These are phyloP conservation scores for Choanephora cucurbitarum DNA, from an alignment of 371 early-diverging fungal genomes.

Conservation along the genomic window DNA sequence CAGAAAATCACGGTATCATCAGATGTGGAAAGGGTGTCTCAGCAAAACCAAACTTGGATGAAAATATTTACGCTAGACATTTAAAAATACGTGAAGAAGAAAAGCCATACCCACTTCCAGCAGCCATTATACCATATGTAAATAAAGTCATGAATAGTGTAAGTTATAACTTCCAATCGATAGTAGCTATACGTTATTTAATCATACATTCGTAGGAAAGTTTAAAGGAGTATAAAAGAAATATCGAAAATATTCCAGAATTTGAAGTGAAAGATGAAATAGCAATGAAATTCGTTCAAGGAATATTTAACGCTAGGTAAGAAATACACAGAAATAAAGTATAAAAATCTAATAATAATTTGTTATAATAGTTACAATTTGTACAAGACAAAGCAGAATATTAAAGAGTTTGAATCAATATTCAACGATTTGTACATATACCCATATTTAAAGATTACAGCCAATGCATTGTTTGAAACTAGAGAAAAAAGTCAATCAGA, in stretches of 20 bases:
- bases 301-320: conserved; percentile 11
- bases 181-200: conserved; percentile 6
- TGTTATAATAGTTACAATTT: conserved; percentile 9
- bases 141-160: not conserved
- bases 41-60: conserved; percentile 3
- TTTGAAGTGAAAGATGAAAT: conserved; percentile 14
- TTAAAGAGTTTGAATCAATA: conserved; percentile 2
- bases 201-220: conserved; percentile 5
- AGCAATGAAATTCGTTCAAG: conserved; percentile 10
- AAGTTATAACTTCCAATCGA: conserved; percentile 5
- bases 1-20: conserved; percentile 1
- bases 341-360: conserved; percentile 13
- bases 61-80: conserved; percentile 1
- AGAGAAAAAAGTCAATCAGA: conserved; percentile 9
- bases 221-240: conserved; percentile 5
- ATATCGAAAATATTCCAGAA: conserved; percentile 10
- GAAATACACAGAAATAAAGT: conserved; percentile 6
- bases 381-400: conserved; percentile 9
- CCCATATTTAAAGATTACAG: conserved; percentile 11
- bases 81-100: not conserved
- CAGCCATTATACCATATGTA: not conserved
- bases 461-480: conserved; percentile 2
- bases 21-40: conserved; percentile 4
- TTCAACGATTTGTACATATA: conserved; percentile 13
- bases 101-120: not conserved